phyloP scores from a whole-genome alignment of 1,284 basidiomycete genomes.

The Bjerkandera adusta region DNA sequence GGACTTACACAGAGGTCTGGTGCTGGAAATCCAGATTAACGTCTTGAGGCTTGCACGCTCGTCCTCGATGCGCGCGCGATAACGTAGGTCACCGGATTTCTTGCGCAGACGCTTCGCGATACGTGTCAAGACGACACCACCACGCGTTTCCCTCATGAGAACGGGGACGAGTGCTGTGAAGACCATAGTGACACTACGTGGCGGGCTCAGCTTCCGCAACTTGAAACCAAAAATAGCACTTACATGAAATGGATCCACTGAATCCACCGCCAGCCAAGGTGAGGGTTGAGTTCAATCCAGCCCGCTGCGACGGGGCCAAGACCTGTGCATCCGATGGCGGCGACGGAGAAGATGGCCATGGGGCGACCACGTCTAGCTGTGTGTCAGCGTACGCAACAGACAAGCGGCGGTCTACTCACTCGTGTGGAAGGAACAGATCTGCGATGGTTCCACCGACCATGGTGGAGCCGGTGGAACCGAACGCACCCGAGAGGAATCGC shows the following conservation, averaged over 20 bases:
- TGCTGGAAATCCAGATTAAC: constrained; percentile 66
- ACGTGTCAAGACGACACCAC: constrained; percentile 57
- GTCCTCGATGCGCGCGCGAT: constrained; percentile 64
- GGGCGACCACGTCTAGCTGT: constrained; percentile 60
- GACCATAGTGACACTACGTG: constrained; percentile 40
- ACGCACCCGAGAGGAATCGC: constrained; percentile 66
- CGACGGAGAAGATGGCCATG: constrained; percentile 64
- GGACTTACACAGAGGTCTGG: constrained; percentile 61
- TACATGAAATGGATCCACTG: constrained; percentile 77
- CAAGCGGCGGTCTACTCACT: constrained; percentile 36
- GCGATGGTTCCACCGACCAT: constrained; percentile 80
- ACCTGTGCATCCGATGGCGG: constrained; percentile 60
- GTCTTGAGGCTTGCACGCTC: constrained; percentile 52
- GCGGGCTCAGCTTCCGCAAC: constrained; percentile 1
- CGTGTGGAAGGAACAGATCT: constrained; percentile 62
- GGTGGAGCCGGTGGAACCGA: constrained; percentile 68
- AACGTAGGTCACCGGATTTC: constrained; percentile 56
- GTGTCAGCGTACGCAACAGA: neutral
- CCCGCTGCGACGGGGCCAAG: constrained; percentile 66
- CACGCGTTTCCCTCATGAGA: constrained; percentile 62
- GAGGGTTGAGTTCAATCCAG: constrained; percentile 64
- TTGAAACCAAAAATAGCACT: constrained; percentile 20
- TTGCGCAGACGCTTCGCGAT: constrained; percentile 60
- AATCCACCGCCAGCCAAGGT: constrained; percentile 77
- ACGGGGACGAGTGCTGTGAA: constrained; percentile 44